Base-by-base conservation (phyloP, 495 filamentous ascomycete species). In the Daldinia caldariorum region DNA sequence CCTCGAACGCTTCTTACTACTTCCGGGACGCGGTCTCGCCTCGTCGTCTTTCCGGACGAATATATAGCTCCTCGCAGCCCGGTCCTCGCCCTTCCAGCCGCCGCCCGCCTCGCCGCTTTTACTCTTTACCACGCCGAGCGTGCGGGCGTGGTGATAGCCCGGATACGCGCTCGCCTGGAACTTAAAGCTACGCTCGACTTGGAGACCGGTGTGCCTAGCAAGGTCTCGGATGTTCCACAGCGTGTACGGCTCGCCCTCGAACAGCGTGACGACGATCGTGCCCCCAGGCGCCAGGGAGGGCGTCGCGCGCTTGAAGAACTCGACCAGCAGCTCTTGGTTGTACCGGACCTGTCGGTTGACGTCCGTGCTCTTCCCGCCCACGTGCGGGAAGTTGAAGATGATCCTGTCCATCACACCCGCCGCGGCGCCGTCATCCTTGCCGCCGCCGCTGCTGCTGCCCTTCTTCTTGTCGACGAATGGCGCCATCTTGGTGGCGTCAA, bases 321-420 rank as follows among this genome's bases (percentile, higher is more conserved):
- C 84, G 9, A 96, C 91, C 2, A 97, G 84, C 34, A 97, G 83
- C 75, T 94, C 91, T 80, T 98, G 95, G 76, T 99, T 98, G 70
- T 89, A 85, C 37, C 95, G 88, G 12, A 97, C 93, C 81, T 99
- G 95, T 16, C 95, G 84, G 80, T 97, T 97, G 55, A 97, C 92
- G 80, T 99, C 95, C 49, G 88, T 98, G 50, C 87, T 91, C 67
- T 93, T 87, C 7, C 95, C 95, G 57, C 95, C 95, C 2, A 97
- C 90, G 79, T 99, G 95, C 51, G 95, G 95, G 79, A 99, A 99
- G 82, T 97, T 97, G 85, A 97, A 99, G 53, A 93, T 85, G 55
- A 97, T 89, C 38, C 86, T 81, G 76, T 97, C 90, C 82, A 89
- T 94, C 3, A 79, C 80, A 10, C 83, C 86, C 9, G 66, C 26